Evolutionary conservation across 441 rosid species (phyloP).

Genomic region (Rhodomyrtus psidioides): DNA sequence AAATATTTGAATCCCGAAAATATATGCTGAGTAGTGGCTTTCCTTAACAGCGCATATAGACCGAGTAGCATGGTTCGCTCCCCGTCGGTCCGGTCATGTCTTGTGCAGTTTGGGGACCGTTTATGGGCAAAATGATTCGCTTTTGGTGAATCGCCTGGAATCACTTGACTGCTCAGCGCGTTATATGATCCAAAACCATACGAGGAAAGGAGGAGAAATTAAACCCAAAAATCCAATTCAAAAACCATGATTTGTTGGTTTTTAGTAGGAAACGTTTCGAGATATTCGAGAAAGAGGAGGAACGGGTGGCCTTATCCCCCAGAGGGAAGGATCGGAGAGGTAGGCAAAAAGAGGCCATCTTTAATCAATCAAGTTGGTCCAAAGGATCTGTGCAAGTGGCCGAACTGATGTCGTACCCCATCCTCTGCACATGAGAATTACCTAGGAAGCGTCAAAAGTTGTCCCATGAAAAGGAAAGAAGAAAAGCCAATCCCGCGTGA

Average conservation of each 20-base stretch:
- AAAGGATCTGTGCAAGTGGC: background rate
- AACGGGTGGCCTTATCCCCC: background rate
- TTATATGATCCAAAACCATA: background rate
- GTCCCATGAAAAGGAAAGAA: background rate
- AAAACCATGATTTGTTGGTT: background rate
- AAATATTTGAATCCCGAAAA: too few species aligned
- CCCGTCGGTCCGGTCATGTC: background rate
- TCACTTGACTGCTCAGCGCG: background rate
- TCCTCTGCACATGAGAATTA: background rate
- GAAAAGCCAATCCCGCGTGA: background rate
- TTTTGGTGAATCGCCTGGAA: background rate
- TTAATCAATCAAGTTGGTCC: background rate
- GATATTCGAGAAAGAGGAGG: background rate
- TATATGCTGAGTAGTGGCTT: too few species aligned
- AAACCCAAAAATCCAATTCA: background rate
- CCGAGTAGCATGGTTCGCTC: background rate
- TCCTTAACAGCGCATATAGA: too few species aligned
- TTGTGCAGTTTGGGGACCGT: background rate
- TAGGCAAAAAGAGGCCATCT: background rate
- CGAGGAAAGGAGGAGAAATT: background rate
- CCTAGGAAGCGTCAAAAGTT: background rate
- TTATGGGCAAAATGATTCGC: too few species aligned
- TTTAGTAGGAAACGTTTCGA: background rate
- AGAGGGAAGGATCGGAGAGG: background rate
- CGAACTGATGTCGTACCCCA: background rate